These are phyloP conservation scores for Phytophthora ramorum DNA, from an alignment of 352 stramenopile species.

Conservation along the genomic window DNA sequence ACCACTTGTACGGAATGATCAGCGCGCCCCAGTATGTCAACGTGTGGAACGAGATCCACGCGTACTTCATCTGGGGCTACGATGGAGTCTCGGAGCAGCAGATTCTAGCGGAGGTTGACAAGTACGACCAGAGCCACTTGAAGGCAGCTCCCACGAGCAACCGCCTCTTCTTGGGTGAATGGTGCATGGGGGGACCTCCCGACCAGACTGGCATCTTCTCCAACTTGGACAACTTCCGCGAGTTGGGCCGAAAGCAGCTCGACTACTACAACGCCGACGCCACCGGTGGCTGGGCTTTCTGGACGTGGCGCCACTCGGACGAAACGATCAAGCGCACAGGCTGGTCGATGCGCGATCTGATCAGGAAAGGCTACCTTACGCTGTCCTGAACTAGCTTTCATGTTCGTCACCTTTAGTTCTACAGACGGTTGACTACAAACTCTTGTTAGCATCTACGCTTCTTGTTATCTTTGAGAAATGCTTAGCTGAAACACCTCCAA, in stretches of 20 bases:
- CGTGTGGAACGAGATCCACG: constrained; percentile 66
- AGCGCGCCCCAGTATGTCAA: constrained; percentile 42
- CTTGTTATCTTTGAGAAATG: no score
- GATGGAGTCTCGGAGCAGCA: constrained; percentile 27
- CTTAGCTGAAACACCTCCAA: no score
- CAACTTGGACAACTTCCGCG: constrained; percentile 26
- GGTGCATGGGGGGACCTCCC: constrained; percentile 44
- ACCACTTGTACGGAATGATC: constrained; percentile 36
- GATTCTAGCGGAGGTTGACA: constrained; percentile 21
- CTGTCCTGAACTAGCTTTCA: neutral
- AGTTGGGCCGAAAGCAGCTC: constrained; percentile 36
- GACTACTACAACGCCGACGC: constrained; percentile 22
- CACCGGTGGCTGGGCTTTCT: constrained; percentile 49
- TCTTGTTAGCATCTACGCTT: neutral
- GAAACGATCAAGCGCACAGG: constrained; percentile 37
- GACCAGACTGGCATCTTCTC: constrained; percentile 31
- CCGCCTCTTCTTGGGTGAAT: constrained; percentile 58
- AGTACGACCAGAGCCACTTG: constrained; percentile 24
- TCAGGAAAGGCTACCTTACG: constrained; percentile 30
- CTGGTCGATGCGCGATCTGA: constrained; percentile 43
- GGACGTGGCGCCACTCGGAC: constrained; percentile 56
- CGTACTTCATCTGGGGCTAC: constrained; percentile 62
- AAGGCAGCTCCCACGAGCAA: neutral
- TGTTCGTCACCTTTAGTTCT: no score
- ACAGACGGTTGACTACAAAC: neutral